Conservation (phyloP, 345 rosid species). For the Arabis hirsuta region DNA sequence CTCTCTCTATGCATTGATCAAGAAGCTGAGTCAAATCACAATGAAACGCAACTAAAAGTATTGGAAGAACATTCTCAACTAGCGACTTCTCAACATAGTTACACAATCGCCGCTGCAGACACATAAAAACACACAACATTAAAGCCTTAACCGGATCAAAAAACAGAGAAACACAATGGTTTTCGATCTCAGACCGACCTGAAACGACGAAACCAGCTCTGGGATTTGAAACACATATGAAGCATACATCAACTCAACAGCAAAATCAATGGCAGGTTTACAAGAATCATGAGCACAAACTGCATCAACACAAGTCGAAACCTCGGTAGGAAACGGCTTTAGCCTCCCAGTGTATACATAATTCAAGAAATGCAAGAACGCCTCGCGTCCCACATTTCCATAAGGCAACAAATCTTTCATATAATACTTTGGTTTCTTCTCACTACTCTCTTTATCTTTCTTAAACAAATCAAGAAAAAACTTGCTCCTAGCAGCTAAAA, state of each 20-base stretch:
- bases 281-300: slow-evolving; percentile 83
- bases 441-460: slow-evolving; percentile 48
- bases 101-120: slow-evolving; percentile 74
- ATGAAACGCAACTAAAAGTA: slow-evolving; percentile 80
- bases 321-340: slow-evolving; percentile 72
- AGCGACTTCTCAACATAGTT: slow-evolving; percentile 76
- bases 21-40: slow-evolving; percentile 76
- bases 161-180: background rate
- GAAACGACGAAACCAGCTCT: slow-evolving; percentile 79
- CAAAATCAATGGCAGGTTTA: slow-evolving; percentile 78
- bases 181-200: slow-evolving; percentile 69
- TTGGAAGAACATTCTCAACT: slow-evolving; percentile 80
- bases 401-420: slow-evolving; percentile 64
- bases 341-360: slow-evolving; percentile 82
- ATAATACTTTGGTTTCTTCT: slow-evolving; percentile 57
- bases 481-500: slow-evolving; percentile 83
- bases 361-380: slow-evolving; percentile 69
- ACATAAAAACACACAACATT: slow-evolving; percentile 20
- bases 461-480: slow-evolving; percentile 75
- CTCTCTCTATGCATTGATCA: slow-evolving; percentile 74
- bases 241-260: slow-evolving; percentile 89
- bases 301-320: slow-evolving; percentile 77
- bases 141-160: background rate
- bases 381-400: slow-evolving; percentile 77
- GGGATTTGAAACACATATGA: slow-evolving; percentile 70